Conservation (phyloP, 192 early-diverging fungal species). For the Dissophora ornata region DNA sequence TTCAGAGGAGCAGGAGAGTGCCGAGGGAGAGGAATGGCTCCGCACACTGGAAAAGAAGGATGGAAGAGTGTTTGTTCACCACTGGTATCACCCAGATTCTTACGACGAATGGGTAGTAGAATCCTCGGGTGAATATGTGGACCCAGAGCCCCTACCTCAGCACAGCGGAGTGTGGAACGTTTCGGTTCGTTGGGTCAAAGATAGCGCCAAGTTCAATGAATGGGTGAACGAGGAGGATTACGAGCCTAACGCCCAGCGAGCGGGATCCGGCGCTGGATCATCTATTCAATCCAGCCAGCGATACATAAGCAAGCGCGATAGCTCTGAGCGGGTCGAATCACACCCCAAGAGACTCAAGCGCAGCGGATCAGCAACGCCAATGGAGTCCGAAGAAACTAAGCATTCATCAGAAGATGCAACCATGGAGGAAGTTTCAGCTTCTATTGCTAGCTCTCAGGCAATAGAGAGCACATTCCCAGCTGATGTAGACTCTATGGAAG, state of each 20-base stretch:
- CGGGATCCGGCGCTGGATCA: neutral
- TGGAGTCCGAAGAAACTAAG: constrained; percentile 20
- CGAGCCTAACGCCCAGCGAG: constrained; percentile 50
- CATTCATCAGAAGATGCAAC: constrained; percentile 23
- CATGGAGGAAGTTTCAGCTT: constrained; percentile 25
- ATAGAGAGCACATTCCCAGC: constrained; percentile 20
- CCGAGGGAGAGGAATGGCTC: constrained; percentile 64
- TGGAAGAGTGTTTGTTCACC: constrained; percentile 73
- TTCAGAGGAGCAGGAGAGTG: constrained; percentile 24
- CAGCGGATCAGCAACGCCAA: constrained; percentile 46
- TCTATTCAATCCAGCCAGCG: constrained; percentile 20
- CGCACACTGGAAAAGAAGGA: constrained; percentile 67
- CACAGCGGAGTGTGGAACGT: constrained; percentile 78
- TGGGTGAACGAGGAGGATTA: constrained; percentile 92
- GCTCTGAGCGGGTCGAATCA: constrained; percentile 20
- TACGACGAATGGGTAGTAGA: constrained; percentile 79
- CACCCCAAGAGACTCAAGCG: constrained; percentile 46
- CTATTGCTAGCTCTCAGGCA: constrained; percentile 2
- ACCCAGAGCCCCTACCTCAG: constrained; percentile 65
- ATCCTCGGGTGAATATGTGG: constrained; percentile 63
- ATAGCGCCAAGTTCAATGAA: constrained; percentile 78
- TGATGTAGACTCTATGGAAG: constrained; percentile 43
- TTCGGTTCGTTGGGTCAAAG: constrained; percentile 76
- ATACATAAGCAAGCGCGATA: constrained; percentile 47
- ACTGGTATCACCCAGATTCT: constrained; percentile 84